phyloP scores from a whole-genome alignment of 768 basidiomycete species.

The Russula sp. region DNA sequence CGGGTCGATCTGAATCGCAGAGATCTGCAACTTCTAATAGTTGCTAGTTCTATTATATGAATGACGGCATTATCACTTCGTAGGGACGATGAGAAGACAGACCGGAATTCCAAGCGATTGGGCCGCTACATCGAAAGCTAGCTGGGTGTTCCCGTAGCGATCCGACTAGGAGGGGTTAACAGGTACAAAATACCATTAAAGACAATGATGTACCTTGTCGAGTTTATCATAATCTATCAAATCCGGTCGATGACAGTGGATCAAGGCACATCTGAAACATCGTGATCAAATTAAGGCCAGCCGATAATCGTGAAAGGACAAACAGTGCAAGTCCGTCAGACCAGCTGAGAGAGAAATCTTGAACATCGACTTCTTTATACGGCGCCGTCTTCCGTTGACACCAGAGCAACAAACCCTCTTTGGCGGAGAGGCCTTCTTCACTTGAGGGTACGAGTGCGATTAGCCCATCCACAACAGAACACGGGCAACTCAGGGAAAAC shows the following conservation, averaged over 20 bases:
- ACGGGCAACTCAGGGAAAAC: background rate
- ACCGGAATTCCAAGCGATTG: slow-evolving; percentile 89
- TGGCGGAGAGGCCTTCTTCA: slow-evolving; percentile 97
- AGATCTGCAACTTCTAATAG: slow-evolving; percentile 94
- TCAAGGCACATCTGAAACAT: slow-evolving; percentile 79
- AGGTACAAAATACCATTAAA: background rate
- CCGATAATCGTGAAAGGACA: slow-evolving; percentile 29
- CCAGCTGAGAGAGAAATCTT: slow-evolving; percentile 92
- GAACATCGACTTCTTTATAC: slow-evolving; percentile 87
- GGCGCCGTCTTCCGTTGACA: slow-evolving; percentile 93
- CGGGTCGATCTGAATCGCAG: slow-evolving; percentile 79
- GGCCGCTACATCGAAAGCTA: slow-evolving; percentile 85
- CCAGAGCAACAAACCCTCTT: slow-evolving; percentile 95
- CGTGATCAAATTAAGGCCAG: slow-evolving; percentile 9
- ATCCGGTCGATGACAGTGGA: slow-evolving; percentile 96
- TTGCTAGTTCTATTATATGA: slow-evolving; percentile 46
- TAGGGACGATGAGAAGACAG: background rate
- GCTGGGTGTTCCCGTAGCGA: slow-evolving; percentile 71
- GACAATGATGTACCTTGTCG: slow-evolving; percentile 53
- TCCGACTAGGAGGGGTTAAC: slow-evolving; percentile 45
- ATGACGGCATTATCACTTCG: background rate
- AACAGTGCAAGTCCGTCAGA: slow-evolving; percentile 93
- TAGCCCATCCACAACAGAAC: background rate
- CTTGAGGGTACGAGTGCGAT: slow-evolving; percentile 34
- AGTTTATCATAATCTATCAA: slow-evolving; percentile 82